These are phyloP conservation scores for Corymbia calophylla DNA, from an alignment of 441 rosid species.

Conservation along the genomic window DNA sequence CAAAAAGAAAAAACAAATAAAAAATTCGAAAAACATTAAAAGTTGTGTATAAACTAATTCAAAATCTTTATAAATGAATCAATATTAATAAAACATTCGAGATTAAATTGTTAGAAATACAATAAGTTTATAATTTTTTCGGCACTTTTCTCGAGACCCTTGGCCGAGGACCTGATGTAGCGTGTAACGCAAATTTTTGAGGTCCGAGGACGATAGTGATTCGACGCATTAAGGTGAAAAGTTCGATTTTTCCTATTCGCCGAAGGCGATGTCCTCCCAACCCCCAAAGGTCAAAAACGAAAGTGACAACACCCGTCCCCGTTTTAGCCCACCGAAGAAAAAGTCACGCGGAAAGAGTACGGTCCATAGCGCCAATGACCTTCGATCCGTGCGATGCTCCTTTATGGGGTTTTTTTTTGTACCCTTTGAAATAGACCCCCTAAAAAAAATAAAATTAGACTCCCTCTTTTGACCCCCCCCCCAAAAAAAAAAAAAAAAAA, in stretches of 20 bases:
- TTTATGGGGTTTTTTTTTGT: not conserved
- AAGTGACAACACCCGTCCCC: not conserved
- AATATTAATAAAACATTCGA: no score
- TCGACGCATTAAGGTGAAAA: not conserved
- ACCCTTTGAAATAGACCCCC: not conserved
- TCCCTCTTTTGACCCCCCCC: not conserved
- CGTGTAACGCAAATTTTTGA: not conserved
- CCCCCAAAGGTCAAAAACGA: not conserved
- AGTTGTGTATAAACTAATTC: no score
- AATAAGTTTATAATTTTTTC: no score
- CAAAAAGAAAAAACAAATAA: no score
- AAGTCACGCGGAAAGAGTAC: not conserved
- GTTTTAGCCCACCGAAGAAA: not conserved
- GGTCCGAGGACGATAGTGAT: not conserved
- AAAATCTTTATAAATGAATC: no score
- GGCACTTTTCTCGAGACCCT: no score
- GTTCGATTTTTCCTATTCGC: not conserved
- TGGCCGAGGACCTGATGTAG: not conserved
- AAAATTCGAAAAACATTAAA: no score
- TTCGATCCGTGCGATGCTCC: not conserved
- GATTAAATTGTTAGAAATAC: no score
- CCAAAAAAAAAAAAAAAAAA: no score
- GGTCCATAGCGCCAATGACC: not conserved
- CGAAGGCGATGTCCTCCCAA: not conserved
- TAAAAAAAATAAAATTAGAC: not conserved